Evolutionary conservation across 169 alveolate species (phyloP).

Genomic region (Eimeria maxima): DNA sequence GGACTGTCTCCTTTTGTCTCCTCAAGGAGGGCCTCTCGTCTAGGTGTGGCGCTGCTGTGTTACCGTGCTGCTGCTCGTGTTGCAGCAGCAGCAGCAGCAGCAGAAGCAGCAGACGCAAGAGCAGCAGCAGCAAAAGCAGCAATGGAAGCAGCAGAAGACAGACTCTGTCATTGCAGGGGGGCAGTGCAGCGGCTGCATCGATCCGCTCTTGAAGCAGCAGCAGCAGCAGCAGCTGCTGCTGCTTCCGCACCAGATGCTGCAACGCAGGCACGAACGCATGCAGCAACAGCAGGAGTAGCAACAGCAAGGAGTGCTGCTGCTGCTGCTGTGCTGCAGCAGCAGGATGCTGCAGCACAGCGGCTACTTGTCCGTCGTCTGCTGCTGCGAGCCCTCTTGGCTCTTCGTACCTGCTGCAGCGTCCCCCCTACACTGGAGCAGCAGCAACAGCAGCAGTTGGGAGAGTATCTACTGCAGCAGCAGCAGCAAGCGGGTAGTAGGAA

Average conservation of each 20-base stretch:
- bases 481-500: neutral
- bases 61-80: conserved; percentile 57
- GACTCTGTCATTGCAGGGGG: conserved; percentile 17
- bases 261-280: neutral
- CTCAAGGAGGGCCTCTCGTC: conserved; percentile 1
- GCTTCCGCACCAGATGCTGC: neutral
- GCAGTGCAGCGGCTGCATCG: conserved; percentile 30
- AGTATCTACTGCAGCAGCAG: neutral
- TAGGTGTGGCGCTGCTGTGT: conserved; percentile 44
- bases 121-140: conserved; percentile 64
- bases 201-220: conserved; percentile 20
- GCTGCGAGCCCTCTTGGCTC: conserved; percentile 56
- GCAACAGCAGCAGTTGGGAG: conserved; percentile 47
- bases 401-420: conserved; percentile 33
- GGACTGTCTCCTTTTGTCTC: neutral
- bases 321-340: conserved; percentile 44
- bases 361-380: conserved; percentile 47
- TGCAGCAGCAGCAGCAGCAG: conserved; percentile 25
- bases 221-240: conserved; percentile 63
- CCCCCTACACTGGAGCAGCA: conserved; percentile 50
- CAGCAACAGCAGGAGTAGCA: neutral
- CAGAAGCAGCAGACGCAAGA: conserved; percentile 56
- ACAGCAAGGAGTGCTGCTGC: neutral
- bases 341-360: conserved; percentile 45
- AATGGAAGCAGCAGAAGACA: conserved; percentile 17